Base-by-base conservation (phyloP, 2,329 filamentous ascomycete species). In the Fusarium sp. region DNA sequence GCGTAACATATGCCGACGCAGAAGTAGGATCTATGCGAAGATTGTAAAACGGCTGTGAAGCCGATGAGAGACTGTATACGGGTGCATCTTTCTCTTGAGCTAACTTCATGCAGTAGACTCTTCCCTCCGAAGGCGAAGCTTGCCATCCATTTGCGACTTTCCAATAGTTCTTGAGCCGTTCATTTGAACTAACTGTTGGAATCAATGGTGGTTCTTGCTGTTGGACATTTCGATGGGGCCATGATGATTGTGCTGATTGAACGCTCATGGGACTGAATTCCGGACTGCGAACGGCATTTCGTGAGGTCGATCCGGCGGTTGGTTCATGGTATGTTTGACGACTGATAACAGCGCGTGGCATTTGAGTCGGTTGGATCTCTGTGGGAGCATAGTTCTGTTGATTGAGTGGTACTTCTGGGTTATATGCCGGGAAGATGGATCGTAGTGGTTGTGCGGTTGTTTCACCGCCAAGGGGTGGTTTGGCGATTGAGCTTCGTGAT, bases 401-500 rank as follows among this genome's bases (percentile, higher is more conserved):
- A 60, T 89, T 85, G 6, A 93, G 85, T 8, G 91, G 85, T 27
- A 93, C 78, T 2, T 86, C 86, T 6, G 89, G 90, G 75, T 95
- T 90, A 77, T 94, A 94, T 33, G 87, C 86, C 11, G 92, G 92
- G 74, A 95, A 95, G 74, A 95, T 94, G 27, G 92, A 94, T 35
- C 88, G 87, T 74, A 92, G 85, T 0, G 79, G 73, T 64, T 70
- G 78, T 54, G 77, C 78, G 46, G 78, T 68, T 26, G 76, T 48
- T 12, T 80, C 78, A 27, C 83, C 81, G 30, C 75, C 76, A 7
- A 86, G 75, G 18, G 86, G 87, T 27, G 83, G 80, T 73, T 90
- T 90, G 54, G 87, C 86, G 71, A 89, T 89, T 23, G 88, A 90
- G 77, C 81, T 87, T 58, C 86, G 82, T 3, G 87, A 88, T 20